Base-by-base conservation (phyloP, 257 asterid species). In the Orobanche coerulescens region DNA sequence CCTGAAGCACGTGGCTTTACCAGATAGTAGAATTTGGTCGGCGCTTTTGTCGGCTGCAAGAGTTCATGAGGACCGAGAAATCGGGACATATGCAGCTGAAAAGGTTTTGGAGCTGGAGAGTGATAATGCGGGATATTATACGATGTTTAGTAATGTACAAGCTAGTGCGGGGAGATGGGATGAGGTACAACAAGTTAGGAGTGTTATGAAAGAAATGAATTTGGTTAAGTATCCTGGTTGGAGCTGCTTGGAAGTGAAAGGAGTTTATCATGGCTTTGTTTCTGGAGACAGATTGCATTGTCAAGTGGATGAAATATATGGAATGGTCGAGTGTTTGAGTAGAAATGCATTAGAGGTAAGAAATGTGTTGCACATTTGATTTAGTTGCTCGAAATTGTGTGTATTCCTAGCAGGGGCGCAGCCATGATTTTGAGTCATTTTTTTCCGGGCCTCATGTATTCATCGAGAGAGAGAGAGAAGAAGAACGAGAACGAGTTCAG, bases 161-260 rank as follows among this genome's bases (percentile, higher is more conserved):
- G 84, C 82, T 6, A 73, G 74, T 42, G 50, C 36, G 42, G 73
- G 58, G 26, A 75, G 61, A 51, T 81, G 87, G 84, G 55, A 39
- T 28, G 81, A 59, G 43, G 87, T 81, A 4, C 73, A 78, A 78
- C 52, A 57, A 33, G 71, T 67, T 11, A 75, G 87, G 50, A 49
- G 25, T n/a, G 51, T 22, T 10, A 70, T 78, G 79, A 69, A 67
- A 48, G 76, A 59, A 2, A 80, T 56, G 67, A 64, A 69, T 60
- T 26, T 75, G 73, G 37, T 40, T 12, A 78, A 78, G 71, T n/a
- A 31, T 34, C 87, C 84, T 4, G 87, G 82, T 24, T 81, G 87
- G 87, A 81, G 84, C 67, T 75, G 71, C 62, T 67, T 72, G 55
- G 79, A 74, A 72, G 73, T 71, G 16, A 22, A 58, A 49, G 83